Percentiles rank a stretch among this genome's conserved stretches.
These are phyloP conservation scores for Coniochaeta sp. DNA, from an alignment of 2,329 filamentous ascomycete genomes.

Conservation along the genomic window DNA sequence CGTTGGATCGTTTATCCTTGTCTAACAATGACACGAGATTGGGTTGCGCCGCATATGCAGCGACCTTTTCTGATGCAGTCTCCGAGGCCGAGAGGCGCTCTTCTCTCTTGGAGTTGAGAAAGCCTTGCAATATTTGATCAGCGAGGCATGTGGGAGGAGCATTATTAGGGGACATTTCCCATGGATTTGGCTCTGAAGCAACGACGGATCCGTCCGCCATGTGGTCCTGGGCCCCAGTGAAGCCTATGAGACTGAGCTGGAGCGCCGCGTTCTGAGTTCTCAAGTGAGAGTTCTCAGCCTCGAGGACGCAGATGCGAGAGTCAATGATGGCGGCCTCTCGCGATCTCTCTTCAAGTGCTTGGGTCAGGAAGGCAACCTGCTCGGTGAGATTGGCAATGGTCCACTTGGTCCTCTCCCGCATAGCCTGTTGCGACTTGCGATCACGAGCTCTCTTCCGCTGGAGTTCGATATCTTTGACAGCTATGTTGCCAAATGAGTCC, in stretches of 20 bases:
- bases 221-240: constrained; percentile 5
- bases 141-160: constrained; percentile 16
- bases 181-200: constrained; percentile 7
- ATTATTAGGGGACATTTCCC: constrained; percentile 17
- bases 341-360: constrained; percentile 14
- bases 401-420: constrained; percentile 24
- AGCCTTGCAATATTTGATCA: constrained; percentile 20
- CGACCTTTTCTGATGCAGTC: constrained; percentile 5
- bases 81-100: constrained; percentile 7
- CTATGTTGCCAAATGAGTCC: background rate
- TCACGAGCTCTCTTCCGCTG: constrained; percentile 22
- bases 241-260: constrained; percentile 19
- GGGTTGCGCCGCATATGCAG: constrained; percentile 13
- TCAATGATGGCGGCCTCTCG: constrained; percentile 7
- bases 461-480: constrained; percentile 14
- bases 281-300: constrained; percentile 20
- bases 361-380: constrained; percentile 18
- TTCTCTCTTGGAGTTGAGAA: constrained; percentile 14
- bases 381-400: constrained; percentile 19
- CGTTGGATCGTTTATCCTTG: constrained; percentile 13
- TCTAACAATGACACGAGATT: constrained; percentile 18
- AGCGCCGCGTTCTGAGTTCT: constrained; percentile 20
- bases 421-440: constrained; percentile 23
- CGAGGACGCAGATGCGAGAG: constrained; percentile 13
- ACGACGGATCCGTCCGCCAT: background rate